These are phyloP conservation scores for Sphaerulina vaccinii DNA, from an alignment of 2,329 filamentous ascomycete species.

Conservation along the genomic window DNA sequence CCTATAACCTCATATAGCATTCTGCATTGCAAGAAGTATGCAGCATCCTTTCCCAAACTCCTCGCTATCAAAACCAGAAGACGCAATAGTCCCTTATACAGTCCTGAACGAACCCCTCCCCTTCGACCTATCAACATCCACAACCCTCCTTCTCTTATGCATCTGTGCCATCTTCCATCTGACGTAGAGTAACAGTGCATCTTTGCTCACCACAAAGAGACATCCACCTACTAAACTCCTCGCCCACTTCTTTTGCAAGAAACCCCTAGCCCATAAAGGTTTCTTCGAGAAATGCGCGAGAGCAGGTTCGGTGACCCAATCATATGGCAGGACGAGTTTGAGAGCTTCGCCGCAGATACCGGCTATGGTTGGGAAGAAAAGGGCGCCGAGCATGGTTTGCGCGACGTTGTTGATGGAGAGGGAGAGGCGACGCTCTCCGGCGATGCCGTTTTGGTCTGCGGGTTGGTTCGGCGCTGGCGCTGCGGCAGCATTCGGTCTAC, in stretches of 20 bases:
- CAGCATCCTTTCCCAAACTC: constrained; percentile 7
- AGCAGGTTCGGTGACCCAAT: constrained; percentile 58
- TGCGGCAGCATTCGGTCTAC: neutral
- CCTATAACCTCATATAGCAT: too few species aligned
- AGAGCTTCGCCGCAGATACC: constrained; percentile 75
- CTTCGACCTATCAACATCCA: constrained; percentile 40
- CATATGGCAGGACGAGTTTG: constrained; percentile 63
- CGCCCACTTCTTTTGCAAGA: constrained; percentile 84
- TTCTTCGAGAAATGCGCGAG: neutral
- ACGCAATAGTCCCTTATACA: neutral
- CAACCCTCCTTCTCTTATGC: constrained; percentile 46
- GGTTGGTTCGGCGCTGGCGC: neutral
- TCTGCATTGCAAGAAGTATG: too few species aligned
- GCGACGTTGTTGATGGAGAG: constrained; percentile 57
- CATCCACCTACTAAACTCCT: constrained; percentile 85
- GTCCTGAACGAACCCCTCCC: constrained; percentile 4
- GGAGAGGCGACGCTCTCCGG: constrained; percentile 47
- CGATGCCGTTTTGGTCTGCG: constrained; percentile 37
- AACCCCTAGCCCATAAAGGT: constrained; percentile 23
- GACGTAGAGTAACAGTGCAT: constrained; percentile 61
- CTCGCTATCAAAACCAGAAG: constrained; percentile 1
- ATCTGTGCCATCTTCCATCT: constrained; percentile 51
- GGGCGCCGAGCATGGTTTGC: constrained; percentile 62
- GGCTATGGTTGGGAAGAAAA: constrained; percentile 81
- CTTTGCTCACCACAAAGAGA: constrained; percentile 80